phyloP scores from a whole-genome alignment of 2,329 filamentous ascomycete genomes.

The Cladosporium sp. region DNA sequence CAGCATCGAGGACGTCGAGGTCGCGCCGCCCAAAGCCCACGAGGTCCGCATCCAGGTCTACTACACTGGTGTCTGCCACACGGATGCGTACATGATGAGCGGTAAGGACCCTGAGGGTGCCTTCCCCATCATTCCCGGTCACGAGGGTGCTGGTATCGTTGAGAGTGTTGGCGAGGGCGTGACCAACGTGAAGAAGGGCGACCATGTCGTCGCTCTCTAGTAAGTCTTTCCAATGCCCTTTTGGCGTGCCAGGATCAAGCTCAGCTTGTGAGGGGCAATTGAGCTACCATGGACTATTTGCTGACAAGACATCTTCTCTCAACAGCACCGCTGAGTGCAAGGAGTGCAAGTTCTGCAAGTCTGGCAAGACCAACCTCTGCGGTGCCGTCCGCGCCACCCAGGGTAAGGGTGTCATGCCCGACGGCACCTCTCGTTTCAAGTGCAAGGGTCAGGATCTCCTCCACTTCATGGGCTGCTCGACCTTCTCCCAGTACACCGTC shows the following conservation, averaged over 20 bases:
- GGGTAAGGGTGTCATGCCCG: slow-evolving; percentile 93
- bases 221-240: slow-evolving; percentile 40
- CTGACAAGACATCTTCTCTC: neutral
- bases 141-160: slow-evolving; percentile 87
- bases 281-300: neutral
- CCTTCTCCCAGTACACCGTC: slow-evolving; percentile 98
- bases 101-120: slow-evolving; percentile 96
- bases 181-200: slow-evolving; percentile 87
- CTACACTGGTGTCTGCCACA: slow-evolving; percentile 99
- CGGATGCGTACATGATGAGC: slow-evolving; percentile 83
- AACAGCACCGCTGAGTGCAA: slow-evolving; percentile 87
- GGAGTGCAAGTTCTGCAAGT: slow-evolving; percentile 99
- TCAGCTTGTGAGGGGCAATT: no score
- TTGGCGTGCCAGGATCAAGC: no score
- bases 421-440: slow-evolving; percentile 90
- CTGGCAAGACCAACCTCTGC: slow-evolving; percentile 98
- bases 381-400: slow-evolving; percentile 98
- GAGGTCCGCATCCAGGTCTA: slow-evolving; percentile 96
- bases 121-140: slow-evolving; percentile 82
- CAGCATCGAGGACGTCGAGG: slow-evolving; percentile 86
- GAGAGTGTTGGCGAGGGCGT: slow-evolving; percentile 94
- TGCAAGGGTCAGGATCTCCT: slow-evolving; percentile 92
- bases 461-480: slow-evolving; percentile 99
- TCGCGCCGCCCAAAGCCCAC: slow-evolving; percentile 79
- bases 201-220: slow-evolving; percentile 88